These are phyloP conservation scores for Amphicarpaea edgeworthii DNA, from an alignment of 306 rosid genomes.

Conservation along the genomic window DNA sequence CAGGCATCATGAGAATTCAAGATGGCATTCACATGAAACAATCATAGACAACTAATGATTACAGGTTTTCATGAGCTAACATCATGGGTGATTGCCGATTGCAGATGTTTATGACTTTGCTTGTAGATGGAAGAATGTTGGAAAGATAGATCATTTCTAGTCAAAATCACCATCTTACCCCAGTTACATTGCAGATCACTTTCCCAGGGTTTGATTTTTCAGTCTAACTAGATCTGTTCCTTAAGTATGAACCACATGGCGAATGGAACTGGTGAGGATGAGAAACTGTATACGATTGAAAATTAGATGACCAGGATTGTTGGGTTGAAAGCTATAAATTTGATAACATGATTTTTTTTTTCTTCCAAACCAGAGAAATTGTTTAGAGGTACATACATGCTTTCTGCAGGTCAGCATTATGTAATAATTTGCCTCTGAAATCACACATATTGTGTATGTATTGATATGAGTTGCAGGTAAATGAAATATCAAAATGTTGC, in stretches of 20 bases:
- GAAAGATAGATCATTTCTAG: not conserved
- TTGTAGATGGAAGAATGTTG: slow-evolving; percentile 37
- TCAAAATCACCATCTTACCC: slow-evolving; percentile 12
- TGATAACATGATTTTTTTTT: not conserved
- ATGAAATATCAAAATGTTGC: slow-evolving; percentile 17
- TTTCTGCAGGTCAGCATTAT: slow-evolving; percentile 4
- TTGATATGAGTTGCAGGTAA: not conserved
- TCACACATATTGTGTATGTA: not conserved
- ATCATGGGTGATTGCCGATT: slow-evolving; percentile 32
- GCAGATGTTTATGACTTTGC: slow-evolving; percentile 26
- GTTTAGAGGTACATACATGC: not conserved
- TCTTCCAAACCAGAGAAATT: not conserved
- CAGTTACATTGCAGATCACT: slow-evolving; percentile 20
- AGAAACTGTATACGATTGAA: slow-evolving; percentile 13
- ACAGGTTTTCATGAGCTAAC: slow-evolving; percentile 24
- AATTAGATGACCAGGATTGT: not conserved
- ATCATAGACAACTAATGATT: slow-evolving; percentile 2
- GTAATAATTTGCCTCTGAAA: slow-evolving; percentile 9
- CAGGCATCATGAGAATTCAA: no score
- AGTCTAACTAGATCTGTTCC: not conserved
- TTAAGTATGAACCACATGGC: not conserved
- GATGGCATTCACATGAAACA: slow-evolving; percentile 7
- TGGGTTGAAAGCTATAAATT: slow-evolving; percentile 17
- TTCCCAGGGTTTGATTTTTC: slow-evolving; percentile 19
- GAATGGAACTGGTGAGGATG: slow-evolving; percentile 18